Conservation (phyloP, 805 yeast genomes). For the Candida nitratophila region DNA sequence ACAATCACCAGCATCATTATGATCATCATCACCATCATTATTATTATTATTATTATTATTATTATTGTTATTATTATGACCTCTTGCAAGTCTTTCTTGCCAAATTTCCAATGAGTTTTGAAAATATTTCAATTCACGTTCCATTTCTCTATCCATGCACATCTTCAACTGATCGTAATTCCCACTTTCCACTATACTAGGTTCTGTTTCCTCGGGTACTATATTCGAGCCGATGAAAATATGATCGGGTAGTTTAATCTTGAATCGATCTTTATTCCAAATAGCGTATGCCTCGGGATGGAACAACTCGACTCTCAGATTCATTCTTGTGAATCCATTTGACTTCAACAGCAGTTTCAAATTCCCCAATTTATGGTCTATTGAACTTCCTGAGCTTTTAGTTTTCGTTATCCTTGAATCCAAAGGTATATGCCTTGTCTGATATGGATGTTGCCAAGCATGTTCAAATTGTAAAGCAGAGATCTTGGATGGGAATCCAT, state of each 20-base stretch:
- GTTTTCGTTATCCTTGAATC: constrained; percentile 31
- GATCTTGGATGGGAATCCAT: constrained; percentile 66
- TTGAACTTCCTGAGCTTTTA: constrained; percentile 30
- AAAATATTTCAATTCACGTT: constrained; percentile 9
- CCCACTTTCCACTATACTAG: constrained; percentile 15
- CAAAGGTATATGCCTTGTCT: constrained; percentile 50
- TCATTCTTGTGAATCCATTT: constrained; percentile 37
- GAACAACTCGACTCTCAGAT: constrained; percentile 41
- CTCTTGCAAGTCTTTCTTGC: no score
- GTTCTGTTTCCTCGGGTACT: background rate
- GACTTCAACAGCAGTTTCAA: constrained; percentile 36
- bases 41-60: no score
- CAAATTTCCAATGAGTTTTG: constrained; percentile 8
- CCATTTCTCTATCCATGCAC: constrained; percentile 8
- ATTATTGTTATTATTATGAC: no score
- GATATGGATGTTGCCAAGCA: constrained; percentile 72
- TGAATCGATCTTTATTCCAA: constrained; percentile 31
- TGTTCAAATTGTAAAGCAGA: constrained; percentile 78
- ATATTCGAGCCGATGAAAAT: constrained; percentile 12
- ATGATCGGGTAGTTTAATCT: constrained; percentile 15
- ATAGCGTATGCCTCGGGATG: constrained; percentile 19
- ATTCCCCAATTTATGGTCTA: constrained; percentile 43
- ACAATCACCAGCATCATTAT: constrained; percentile 2
- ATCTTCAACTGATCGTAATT: constrained; percentile 23
- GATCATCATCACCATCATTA: no score